Evolutionary conservation across 2,329 filamentous ascomycete genomes (phyloP).

Genomic region (Epicoccum nigrum): DNA sequence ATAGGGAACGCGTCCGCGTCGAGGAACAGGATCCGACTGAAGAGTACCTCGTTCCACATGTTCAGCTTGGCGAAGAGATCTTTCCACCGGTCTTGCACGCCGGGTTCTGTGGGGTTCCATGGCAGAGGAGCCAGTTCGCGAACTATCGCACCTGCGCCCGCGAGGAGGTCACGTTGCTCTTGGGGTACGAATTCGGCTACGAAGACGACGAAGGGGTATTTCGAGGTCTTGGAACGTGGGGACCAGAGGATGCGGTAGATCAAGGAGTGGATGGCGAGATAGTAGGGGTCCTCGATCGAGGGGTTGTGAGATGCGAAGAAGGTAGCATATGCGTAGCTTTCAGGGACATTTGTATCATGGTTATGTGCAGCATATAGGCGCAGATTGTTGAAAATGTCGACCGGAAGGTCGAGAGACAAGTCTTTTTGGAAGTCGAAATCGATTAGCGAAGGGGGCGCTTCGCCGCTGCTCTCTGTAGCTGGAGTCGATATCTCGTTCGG

Average conservation of each 20-base stretch:
- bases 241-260: conserved; percentile 45
- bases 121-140: conserved; percentile 38
- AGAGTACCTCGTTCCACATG: conserved; percentile 45
- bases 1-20: conserved; percentile 46
- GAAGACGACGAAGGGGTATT: conserved; percentile 41
- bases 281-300: conserved; percentile 44
- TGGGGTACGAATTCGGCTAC: conserved; percentile 42
- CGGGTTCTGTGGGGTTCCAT: conserved; percentile 34
- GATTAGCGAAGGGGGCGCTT: conserved; percentile 20
- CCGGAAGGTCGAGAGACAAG: conserved; percentile 31
- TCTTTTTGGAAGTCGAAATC: conserved; percentile 36
- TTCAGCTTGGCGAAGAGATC: conserved; percentile 47
- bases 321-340: conserved; percentile 39
- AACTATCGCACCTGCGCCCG: conserved; percentile 42
- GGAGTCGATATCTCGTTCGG: neutral
- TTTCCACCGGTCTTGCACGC: conserved; percentile 36
- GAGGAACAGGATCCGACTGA: conserved; percentile 39
- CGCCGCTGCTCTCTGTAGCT: neutral
- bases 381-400: conserved; percentile 21
- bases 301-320: conserved; percentile 42
- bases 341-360: conserved; percentile 24
- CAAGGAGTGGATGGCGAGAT: conserved; percentile 41
- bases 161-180: conserved; percentile 39
- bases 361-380: conserved; percentile 31
- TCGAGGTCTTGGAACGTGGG: conserved; percentile 29